Evolutionary conservation across 169 alveolate species (phyloP).

Genomic region (Plasmodium yoelii): DNA sequence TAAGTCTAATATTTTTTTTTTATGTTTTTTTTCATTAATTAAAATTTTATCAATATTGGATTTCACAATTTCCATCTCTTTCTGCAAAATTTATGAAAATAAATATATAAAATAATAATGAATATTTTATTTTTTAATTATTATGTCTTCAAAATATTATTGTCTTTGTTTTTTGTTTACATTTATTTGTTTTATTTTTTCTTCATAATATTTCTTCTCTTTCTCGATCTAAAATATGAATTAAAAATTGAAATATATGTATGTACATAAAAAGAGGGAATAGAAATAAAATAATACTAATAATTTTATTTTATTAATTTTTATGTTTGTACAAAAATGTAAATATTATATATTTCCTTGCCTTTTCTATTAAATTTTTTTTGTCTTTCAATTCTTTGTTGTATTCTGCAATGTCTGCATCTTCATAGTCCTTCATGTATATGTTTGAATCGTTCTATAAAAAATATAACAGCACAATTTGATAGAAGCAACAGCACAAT

Average conservation of each 20-base stretch:
- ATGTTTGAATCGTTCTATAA: constrained; percentile 51
- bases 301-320: not conserved
- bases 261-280: not conserved
- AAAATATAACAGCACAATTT: no score
- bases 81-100: constrained; percentile 7
- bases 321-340: not conserved
- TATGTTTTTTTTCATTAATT: constrained; percentile 69
- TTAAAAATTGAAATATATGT: not conserved
- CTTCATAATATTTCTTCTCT: constrained; percentile 55
- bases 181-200: constrained; percentile 51
- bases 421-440: constrained; percentile 74
- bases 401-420: constrained; percentile 61
- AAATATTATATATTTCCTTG: not conserved
- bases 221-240: constrained; percentile 45
- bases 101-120: constrained; percentile 2
- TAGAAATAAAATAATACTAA: not conserved
- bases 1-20: constrained; percentile 56
- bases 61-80: constrained; percentile 60
- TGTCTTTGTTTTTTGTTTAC: constrained; percentile 22
- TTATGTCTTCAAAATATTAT: not conserved
- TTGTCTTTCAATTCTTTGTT: constrained; percentile 39
- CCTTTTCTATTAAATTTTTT: constrained; percentile 39
- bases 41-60: constrained; percentile 58
- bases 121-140: not conserved
- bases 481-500: no score